Percentiles rank a stretch among this genome's conserved stretches.
Conservation (phyloP, 257 asterid species). For the Nicotiana noctiflora region DNA sequence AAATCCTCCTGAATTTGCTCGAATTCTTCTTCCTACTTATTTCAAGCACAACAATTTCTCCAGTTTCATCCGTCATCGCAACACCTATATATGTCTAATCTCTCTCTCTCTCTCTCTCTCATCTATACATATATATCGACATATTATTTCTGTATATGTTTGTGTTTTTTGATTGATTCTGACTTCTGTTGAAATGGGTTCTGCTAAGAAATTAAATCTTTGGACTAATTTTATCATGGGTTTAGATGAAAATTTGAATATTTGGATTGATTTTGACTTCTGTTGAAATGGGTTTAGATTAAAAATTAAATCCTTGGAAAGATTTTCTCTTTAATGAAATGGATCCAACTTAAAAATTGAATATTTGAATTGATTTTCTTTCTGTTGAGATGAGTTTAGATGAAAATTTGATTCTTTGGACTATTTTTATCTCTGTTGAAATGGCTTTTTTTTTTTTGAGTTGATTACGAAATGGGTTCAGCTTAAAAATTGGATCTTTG, state of each 20-base stretch:
- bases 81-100: conserved; percentile 57
- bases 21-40: conserved; percentile 71
- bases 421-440: not conserved
- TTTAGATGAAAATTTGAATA: not conserved
- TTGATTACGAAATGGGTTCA: not conserved
- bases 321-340: rapidly evolving
- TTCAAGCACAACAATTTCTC: conserved; percentile 89
- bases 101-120: not conserved
- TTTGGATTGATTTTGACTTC: not conserved
- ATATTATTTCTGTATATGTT: no score
- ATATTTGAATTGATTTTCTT: not conserved
- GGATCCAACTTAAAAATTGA: not conserved
- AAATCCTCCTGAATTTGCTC: conserved; percentile 89
- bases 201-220: not conserved
- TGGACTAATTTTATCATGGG: not conserved
- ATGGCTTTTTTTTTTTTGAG: not conserved
- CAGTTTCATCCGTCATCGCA: conserved; percentile 94
- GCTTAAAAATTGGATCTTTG: not conserved
- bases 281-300: not conserved
- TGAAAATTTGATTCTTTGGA: not conserved
- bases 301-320: not conserved
- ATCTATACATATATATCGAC: no score
- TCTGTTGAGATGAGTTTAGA: not conserved
- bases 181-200: not conserved
- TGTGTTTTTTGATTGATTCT: not conserved